Conservation (phyloP, 148 eudicot genomes). For the Cornus kousa region DNA sequence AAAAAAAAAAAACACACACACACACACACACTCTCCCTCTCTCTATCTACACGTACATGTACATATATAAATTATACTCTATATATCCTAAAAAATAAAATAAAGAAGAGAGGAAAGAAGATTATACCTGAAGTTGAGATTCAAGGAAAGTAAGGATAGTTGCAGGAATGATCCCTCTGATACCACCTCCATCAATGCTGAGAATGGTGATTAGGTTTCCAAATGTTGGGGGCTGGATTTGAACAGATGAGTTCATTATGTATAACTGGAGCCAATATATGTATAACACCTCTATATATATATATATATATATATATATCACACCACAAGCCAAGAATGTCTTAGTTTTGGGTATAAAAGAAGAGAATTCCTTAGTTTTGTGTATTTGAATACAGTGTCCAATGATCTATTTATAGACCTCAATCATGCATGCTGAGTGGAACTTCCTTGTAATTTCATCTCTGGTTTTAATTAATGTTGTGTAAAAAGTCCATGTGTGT, state of each 20-base stretch:
- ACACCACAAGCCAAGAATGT: not conserved
- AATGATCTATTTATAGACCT: conserved; percentile 4
- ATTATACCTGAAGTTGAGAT: conserved; percentile 43
- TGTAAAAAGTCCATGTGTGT: too few relatives aligned
- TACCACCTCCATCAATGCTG: conserved; percentile 48
- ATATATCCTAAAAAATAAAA: too few relatives aligned
- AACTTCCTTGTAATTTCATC: not conserved
- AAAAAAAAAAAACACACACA: too few relatives aligned
- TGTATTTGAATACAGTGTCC: not conserved
- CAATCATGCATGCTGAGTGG: not conserved
- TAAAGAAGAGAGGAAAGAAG: not conserved
- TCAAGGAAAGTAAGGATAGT: conserved; percentile 44
- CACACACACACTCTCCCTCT: too few relatives aligned
- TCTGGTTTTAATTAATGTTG: too few relatives aligned
- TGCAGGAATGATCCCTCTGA: conserved; percentile 50
- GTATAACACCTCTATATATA: too few relatives aligned
- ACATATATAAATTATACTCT: too few relatives aligned
- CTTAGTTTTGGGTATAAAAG: too few relatives aligned
- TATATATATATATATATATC: too few relatives aligned
- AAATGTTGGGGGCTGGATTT: conserved; percentile 12
- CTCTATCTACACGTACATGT: too few relatives aligned
- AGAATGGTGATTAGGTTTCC: conserved; percentile 15
- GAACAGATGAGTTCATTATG: not conserved
- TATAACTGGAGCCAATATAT: too few relatives aligned
- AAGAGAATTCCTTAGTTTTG: not conserved